phyloP scores from a whole-genome alignment of 768 basidiomycete genomes.

The Panaeolus cyanescens region DNA sequence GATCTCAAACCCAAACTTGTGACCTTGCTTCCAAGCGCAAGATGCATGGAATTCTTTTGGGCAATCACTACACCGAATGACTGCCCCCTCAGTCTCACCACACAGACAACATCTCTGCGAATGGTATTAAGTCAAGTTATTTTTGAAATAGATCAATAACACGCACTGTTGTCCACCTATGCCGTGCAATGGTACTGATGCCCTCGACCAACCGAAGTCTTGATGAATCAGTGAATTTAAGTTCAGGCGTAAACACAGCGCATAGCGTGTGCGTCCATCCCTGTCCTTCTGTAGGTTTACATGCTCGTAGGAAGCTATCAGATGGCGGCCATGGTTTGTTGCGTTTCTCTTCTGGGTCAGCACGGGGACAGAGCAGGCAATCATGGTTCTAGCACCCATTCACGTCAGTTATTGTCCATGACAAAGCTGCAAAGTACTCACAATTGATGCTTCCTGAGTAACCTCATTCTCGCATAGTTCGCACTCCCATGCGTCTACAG shows the following conservation, averaged over 20 bases:
- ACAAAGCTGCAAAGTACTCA: constrained; percentile 33
- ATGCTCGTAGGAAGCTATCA: constrained; percentile 71
- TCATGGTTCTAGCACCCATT: constrained; percentile 61
- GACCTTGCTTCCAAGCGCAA: constrained; percentile 86
- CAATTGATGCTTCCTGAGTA: constrained; percentile 78
- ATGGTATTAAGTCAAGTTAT: constrained; percentile 5
- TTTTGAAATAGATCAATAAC: not conserved
- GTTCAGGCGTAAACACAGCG: constrained; percentile 83
- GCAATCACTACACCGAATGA: constrained; percentile 85
- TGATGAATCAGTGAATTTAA: constrained; percentile 77
- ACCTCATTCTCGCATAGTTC: constrained; percentile 88
- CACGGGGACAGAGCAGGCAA: constrained; percentile 82
- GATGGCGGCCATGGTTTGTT: constrained; percentile 47
- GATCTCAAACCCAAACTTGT: constrained; percentile 92
- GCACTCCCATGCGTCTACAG: constrained; percentile 79
- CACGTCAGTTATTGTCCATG: constrained; percentile 4
- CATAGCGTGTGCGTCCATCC: constrained; percentile 93
- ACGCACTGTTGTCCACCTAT: constrained; percentile 77
- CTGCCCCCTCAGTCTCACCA: constrained; percentile 70
- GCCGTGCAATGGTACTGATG: constrained; percentile 67
- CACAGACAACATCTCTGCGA: constrained; percentile 79
- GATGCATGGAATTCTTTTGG: constrained; percentile 79
- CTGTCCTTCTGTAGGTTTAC: constrained; percentile 91
- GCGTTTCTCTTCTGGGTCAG: constrained; percentile 50
- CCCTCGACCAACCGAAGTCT: constrained; percentile 85